Conservation (phyloP, 1,284 basidiomycete genomes). For the Caloboletus firmus region DNA sequence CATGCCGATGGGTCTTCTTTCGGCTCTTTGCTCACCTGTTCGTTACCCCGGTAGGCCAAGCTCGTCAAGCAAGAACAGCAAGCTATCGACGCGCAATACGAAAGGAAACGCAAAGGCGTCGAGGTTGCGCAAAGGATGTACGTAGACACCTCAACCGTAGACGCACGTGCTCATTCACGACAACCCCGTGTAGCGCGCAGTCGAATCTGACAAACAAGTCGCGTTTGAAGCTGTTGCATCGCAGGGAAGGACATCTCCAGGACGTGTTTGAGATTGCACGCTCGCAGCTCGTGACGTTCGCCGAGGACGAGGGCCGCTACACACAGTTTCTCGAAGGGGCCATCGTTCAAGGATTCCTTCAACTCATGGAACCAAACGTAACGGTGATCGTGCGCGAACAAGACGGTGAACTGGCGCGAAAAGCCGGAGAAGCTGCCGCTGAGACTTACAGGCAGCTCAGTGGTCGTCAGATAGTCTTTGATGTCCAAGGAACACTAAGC, state of each 20-base stretch:
- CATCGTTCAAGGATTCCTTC: slow-evolving; percentile 76
- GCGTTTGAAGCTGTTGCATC: slow-evolving; percentile 86
- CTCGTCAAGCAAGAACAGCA: slow-evolving; percentile 93
- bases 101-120: slow-evolving; percentile 92
- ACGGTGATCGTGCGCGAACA: slow-evolving; percentile 62
- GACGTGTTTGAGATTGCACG: slow-evolving; percentile 83
- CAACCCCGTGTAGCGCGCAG: slow-evolving; percentile 65
- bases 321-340: slow-evolving; percentile 76
- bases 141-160: slow-evolving; percentile 26
- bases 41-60: slow-evolving; percentile 65
- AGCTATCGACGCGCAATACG: slow-evolving; percentile 87
- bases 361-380: slow-evolving; percentile 70
- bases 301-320: slow-evolving; percentile 73
- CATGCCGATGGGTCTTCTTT: background rate
- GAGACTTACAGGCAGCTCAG: slow-evolving; percentile 73
- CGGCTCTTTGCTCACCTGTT: background rate
- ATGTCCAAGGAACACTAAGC: slow-evolving; percentile 65
- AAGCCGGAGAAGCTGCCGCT: slow-evolving; percentile 64
- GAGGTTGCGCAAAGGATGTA: slow-evolving; percentile 96
- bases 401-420: slow-evolving; percentile 56
- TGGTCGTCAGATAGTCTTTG: slow-evolving; percentile 64
- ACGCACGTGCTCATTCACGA: background rate
- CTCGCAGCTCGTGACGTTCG: slow-evolving; percentile 60
- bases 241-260: slow-evolving; percentile 90
- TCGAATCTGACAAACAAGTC: slow-evolving; percentile 97